Evolutionary conservation across 116 monocot genomes (phyloP).

Genomic region (Thalassia testudinum): DNA sequence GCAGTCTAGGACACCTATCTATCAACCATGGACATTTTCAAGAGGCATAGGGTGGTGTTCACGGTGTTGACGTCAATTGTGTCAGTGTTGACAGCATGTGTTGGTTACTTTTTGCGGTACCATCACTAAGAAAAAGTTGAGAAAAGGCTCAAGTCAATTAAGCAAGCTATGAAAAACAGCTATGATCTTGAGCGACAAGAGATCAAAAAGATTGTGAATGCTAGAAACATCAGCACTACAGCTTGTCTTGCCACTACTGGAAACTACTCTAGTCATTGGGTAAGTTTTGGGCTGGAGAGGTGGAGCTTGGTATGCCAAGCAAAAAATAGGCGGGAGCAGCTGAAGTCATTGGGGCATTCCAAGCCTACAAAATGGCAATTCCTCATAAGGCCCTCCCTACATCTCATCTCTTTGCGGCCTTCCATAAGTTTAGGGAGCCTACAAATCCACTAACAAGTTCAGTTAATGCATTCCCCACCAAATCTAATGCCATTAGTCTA

Average conservation of each 20-base stretch:
- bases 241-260: constrained; percentile 56
- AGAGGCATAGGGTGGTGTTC: constrained; percentile 79
- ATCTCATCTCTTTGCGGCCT: background rate
- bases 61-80: constrained; percentile 84
- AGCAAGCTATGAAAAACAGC: constrained; percentile 48
- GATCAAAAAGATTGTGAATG: constrained; percentile 57
- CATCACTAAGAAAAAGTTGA: no score
- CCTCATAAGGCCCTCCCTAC: constrained; percentile 10
- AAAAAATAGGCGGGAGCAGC: constrained; percentile 64
- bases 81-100: constrained; percentile 93
- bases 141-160: no score
- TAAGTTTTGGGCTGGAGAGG: constrained; percentile 84
- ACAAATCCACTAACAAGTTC: no score
- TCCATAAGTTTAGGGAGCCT: background rate
- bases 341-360: constrained; percentile 54
- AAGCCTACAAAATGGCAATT: constrained; percentile 52
- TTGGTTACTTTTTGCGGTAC: constrained; percentile 59
- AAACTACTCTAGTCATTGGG: constrained; percentile 62
- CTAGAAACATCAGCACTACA: constrained; percentile 55
- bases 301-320: constrained; percentile 60
- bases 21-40: constrained; percentile 86
- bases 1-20: constrained; percentile 77
- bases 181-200: constrained; percentile 51
- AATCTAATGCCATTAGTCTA: no score
- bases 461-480: no score